These are phyloP conservation scores for Xylaria curta DNA, from an alignment of 495 filamentous ascomycete species.

Conservation along the genomic window DNA sequence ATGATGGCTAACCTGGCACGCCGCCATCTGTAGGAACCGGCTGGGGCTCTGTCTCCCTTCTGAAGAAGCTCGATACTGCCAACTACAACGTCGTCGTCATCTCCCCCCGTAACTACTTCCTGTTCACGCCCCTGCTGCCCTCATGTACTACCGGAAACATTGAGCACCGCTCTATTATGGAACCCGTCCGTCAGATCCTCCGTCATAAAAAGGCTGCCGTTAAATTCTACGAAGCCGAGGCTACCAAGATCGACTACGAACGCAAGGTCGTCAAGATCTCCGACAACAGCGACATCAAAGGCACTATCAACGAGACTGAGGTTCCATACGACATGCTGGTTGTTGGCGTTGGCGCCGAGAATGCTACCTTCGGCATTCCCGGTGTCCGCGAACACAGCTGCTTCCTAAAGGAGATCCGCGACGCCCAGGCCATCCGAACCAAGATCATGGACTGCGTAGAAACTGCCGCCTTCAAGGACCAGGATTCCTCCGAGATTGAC, in stretches of 20 bases:
- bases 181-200: constrained; percentile 93
- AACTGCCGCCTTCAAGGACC: constrained; percentile 97
- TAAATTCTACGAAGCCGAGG: constrained; percentile 97
- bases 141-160: constrained; percentile 97
- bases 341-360: constrained; percentile 95
- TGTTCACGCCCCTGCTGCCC: constrained; percentile 96
- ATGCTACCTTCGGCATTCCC: constrained; percentile 96
- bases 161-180: constrained; percentile 99
- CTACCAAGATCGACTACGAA: constrained; percentile 93
- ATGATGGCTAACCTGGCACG: constrained; percentile 18
- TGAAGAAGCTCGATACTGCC: constrained; percentile 97
- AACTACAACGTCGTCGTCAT: constrained; percentile 98
- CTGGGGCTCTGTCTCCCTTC: constrained; percentile 94
- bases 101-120: constrained; percentile 98
- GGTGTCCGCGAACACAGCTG: constrained; percentile 94
- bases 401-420: constrained; percentile 97
- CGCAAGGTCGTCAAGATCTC: constrained; percentile 85
- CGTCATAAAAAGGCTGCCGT: constrained; percentile 90
- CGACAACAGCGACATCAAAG: constrained; percentile 93
- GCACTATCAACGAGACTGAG: constrained; percentile 80
- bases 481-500: constrained; percentile 85
- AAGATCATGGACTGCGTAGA: constrained; percentile 99
- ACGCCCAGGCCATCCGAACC: constrained; percentile 94
- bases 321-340: constrained; percentile 99
- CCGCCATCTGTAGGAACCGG: constrained; percentile 72